Percentiles rank a stretch among this genome's conserved stretches.
phyloP scores from a whole-genome alignment of 805 yeast species.

The Candida oleophila region DNA sequence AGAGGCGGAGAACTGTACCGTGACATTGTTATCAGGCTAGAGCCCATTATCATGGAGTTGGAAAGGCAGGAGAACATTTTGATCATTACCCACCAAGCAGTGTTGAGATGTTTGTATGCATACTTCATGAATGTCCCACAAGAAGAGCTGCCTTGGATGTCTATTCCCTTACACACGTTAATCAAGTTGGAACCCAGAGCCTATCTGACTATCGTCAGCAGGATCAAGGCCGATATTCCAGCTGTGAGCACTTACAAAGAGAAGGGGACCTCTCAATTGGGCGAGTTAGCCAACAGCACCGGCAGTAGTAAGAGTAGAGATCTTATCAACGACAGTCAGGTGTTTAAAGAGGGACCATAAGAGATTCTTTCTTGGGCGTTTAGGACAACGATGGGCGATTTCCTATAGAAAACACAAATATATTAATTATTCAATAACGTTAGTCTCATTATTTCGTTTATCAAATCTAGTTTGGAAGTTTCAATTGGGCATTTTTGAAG shows the following conservation, averaged over 20 bases:
- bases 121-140: constrained; percentile 98
- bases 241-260: constrained; percentile 97
- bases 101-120: constrained; percentile 92
- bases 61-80: constrained; percentile 95
- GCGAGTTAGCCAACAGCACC: constrained; percentile 43
- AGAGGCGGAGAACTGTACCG: constrained; percentile 97
- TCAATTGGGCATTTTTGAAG: too few species aligned
- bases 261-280: constrained; percentile 77
- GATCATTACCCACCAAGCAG: constrained; percentile 97
- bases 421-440: too few species aligned
- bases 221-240: constrained; percentile 94
- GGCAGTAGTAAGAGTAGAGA: constrained; percentile 47
- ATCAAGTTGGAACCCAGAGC: constrained; percentile 96
- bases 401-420: too few species aligned
- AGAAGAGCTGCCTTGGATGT: constrained; percentile 98
- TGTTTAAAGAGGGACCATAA: neutral
- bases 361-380: neutral
- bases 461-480: too few species aligned
- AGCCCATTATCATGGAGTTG: constrained; percentile 97
- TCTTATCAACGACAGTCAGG: constrained; percentile 40
- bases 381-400: too few species aligned
- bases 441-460: too few species aligned
- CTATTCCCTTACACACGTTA: constrained; percentile 92
- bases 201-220: constrained; percentile 80
- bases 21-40: constrained; percentile 91